Evolutionary conservation across 164 flowering plant species (phyloP).

Genomic region (Chimonanthus praecox): DNA sequence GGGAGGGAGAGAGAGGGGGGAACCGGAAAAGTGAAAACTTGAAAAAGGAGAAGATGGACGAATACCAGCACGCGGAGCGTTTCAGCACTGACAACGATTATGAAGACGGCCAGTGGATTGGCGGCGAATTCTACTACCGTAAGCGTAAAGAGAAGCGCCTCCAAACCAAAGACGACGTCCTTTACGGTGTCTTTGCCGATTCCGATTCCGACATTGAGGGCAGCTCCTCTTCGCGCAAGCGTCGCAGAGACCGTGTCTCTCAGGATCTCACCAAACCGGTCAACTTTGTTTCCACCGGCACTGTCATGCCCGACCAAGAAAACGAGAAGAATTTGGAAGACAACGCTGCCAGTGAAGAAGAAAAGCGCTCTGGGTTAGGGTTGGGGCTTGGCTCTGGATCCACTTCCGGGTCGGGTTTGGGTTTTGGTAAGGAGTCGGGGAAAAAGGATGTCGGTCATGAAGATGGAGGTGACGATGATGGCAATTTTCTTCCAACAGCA

Average conservation of each 20-base stretch:
- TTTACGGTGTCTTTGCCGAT: slow-evolving; percentile 64
- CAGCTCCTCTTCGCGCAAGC: slow-evolving; percentile 39
- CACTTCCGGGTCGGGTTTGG: slow-evolving; percentile 14
- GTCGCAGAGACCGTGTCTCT: slow-evolving; percentile 26
- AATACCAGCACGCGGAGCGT: slow-evolving; percentile 72
- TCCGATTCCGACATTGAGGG: slow-evolving; percentile 41
- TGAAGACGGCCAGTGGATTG: slow-evolving; percentile 81
- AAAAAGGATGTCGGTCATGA: slow-evolving; percentile 1
- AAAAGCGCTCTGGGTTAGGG: slow-evolving; percentile 3
- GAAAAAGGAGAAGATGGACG: slow-evolving; percentile 43
- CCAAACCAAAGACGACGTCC: slow-evolving; percentile 70
- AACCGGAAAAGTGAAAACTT: background rate
- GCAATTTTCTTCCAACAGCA: slow-evolving; percentile 51
- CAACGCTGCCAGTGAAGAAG: slow-evolving; percentile 17
- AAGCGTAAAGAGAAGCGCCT: slow-evolving; percentile 53
- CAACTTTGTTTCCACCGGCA: slow-evolving; percentile 78
- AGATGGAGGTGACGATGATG: slow-evolving; percentile 28
- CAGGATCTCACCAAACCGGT: slow-evolving; percentile 72
- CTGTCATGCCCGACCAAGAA: slow-evolving; percentile 66
- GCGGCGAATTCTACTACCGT: slow-evolving; percentile 66
- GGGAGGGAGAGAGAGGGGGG: too few relatives aligned
- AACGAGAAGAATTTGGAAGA: slow-evolving; percentile 32
- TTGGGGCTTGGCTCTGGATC: slow-evolving; percentile 10
- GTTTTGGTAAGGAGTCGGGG: slow-evolving; percentile 17
- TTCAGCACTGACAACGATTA: slow-evolving; percentile 76